Percentiles rank a stretch among this genome's conserved stretches.
phyloP scores from a whole-genome alignment of 805 yeast species.

The Candida tibetensis region DNA sequence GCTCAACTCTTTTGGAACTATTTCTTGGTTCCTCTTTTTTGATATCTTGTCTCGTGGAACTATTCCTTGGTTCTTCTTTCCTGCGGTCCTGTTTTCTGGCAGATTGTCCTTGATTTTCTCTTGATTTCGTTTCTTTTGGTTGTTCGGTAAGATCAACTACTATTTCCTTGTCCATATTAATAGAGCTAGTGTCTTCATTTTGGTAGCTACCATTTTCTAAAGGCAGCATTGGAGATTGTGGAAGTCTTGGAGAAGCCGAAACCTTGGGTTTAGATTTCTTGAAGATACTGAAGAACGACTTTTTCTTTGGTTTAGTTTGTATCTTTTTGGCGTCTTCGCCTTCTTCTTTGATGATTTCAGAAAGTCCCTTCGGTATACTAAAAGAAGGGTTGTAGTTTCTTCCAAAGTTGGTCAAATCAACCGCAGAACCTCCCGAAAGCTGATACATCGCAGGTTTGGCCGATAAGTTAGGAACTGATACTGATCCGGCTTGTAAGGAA shows the following conservation, averaged over 20 bases:
- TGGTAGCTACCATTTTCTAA: not conserved
- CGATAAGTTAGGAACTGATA: constrained; percentile 17
- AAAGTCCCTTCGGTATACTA: constrained; percentile 14
- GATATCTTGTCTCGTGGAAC: no score
- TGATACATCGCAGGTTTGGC: constrained; percentile 8
- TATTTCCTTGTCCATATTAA: no score
- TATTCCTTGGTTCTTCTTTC: no score
- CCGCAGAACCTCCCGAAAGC: constrained; percentile 30
- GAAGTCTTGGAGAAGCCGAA: constrained; percentile 11
- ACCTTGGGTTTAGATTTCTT: constrained; percentile 21
- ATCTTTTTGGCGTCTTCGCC: constrained; percentile 1
- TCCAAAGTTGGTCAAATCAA: constrained; percentile 41
- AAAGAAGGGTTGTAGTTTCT: constrained; percentile 38
- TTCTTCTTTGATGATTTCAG: constrained; percentile 11
- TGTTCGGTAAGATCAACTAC: no score
- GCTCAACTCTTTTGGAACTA: no score
- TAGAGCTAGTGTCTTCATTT: not conserved
- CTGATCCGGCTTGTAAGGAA: not conserved
- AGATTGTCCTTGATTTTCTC: no score
- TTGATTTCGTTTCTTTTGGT: no score
- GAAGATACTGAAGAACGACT: constrained; percentile 36
- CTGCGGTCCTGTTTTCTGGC: no score
- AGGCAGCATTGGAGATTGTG: constrained; percentile 13
- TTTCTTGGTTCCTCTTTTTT: no score
- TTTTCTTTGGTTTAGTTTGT: constrained; percentile 18